These are phyloP conservation scores for Russula olivacea DNA, from an alignment of 768 basidiomycete species.

Conservation along the genomic window DNA sequence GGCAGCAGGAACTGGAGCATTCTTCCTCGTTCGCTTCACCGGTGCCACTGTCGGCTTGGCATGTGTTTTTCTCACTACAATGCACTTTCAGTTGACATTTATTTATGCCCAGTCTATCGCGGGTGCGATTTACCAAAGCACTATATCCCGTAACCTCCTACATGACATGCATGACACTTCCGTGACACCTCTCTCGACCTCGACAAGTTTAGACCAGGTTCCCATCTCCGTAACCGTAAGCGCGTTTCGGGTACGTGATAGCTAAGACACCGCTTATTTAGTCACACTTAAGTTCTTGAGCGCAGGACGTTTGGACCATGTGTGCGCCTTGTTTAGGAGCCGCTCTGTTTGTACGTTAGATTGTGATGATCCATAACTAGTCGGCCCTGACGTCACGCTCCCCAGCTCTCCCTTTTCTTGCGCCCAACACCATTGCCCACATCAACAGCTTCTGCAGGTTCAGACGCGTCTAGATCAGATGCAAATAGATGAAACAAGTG, in stretches of 20 bases:
- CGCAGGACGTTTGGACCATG: conserved; percentile 24
- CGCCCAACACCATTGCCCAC: conserved; percentile 16
- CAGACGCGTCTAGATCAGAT: neutral
- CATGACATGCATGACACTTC: neutral
- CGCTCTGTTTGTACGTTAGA: conserved; percentile 21
- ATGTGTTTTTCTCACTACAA: conserved; percentile 28
- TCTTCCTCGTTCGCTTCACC: conserved; percentile 83
- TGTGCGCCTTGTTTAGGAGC: conserved; percentile 25
- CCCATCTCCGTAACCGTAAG: conserved; percentile 11
- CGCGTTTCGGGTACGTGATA: conserved; percentile 20
- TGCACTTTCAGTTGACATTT: conserved; percentile 12
- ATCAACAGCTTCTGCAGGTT: neutral
- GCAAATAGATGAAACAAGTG: neutral
- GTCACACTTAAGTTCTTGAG: conserved; percentile 8
- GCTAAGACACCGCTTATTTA: neutral
- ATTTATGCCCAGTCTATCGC: conserved; percentile 53
- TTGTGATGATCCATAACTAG: neutral
- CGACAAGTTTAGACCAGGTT: neutral
- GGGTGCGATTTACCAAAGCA: conserved; percentile 54
- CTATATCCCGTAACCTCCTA: conserved; percentile 12
- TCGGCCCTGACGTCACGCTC: conserved; percentile 9
- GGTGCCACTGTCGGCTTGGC: conserved; percentile 80
- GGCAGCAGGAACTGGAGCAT: conserved; percentile 77
- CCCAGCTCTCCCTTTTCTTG: conserved; percentile 20
- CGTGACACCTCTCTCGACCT: neutral